A percentile compares a stretch with the other conserved stretches of the same genome.
Evolutionary conservation across 805 yeast genomes (phyloP).

Genomic region (Metschnikowia anglica): DNA sequence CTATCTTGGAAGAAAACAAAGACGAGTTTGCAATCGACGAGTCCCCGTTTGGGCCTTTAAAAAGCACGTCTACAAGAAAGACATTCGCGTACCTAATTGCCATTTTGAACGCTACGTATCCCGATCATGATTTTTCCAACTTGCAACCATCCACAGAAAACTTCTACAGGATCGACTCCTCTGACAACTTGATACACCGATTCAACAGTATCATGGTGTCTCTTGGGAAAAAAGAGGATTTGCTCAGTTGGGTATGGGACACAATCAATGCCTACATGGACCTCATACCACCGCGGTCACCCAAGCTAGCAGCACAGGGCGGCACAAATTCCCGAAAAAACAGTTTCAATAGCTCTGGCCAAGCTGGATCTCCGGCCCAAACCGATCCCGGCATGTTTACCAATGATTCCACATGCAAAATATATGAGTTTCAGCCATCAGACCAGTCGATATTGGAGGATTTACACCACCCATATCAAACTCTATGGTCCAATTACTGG

Average conservation of each 20-base stretch:
- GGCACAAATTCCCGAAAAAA: conserved; percentile 27
- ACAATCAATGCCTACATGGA: conserved; percentile 81
- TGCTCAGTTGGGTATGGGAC: conserved; percentile 79
- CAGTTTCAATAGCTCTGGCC: conserved; percentile 23
- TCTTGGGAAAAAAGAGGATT: conserved; percentile 41
- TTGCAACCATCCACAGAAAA: conserved; percentile 76
- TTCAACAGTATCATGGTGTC: conserved; percentile 74
- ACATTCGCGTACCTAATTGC: conserved; percentile 90
- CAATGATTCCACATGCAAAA: conserved; percentile 46
- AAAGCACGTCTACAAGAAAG: conserved; percentile 79
- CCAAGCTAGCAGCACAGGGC: conserved; percentile 25
- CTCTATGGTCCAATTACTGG: conserved; percentile 80
- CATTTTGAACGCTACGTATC: conserved; percentile 86
- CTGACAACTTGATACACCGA: conserved; percentile 55
- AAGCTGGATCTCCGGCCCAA: conserved; percentile 14
- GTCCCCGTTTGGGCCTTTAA: conserved; percentile 90
- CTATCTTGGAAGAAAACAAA: conserved; percentile 13
- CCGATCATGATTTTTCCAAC: conserved; percentile 91
- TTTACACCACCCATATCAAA: conserved; percentile 44
- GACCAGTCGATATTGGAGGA: conserved; percentile 66
- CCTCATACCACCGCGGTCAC: conserved; percentile 38
- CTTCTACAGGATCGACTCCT: conserved; percentile 34
- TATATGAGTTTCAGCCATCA: conserved; percentile 62
- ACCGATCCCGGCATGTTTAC: conserved; percentile 11
- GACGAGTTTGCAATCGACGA: conserved; percentile 34